Evolutionary conservation across 2,329 filamentous ascomycete genomes (phyloP), one percentile per base, ranked within the genome.

Genomic region (Exserohilum rostratum): DNA sequence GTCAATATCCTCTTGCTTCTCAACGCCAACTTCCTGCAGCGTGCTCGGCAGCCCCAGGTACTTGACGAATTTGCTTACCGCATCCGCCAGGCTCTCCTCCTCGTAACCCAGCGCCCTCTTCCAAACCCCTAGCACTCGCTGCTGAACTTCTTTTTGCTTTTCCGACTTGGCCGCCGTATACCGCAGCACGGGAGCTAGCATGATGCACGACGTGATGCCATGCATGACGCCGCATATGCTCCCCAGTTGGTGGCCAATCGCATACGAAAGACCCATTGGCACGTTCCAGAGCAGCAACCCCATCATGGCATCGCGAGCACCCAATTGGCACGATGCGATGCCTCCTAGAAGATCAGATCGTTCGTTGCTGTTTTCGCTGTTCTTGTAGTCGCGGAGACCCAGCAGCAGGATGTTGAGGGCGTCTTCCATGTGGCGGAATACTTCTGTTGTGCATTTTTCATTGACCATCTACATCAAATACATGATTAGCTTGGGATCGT

Each of bases 231-330:
- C 59, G 39, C 57, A 60, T 11, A 53, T 39, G 18, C 65, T 67
- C 6, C 62, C 62, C 3, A 67, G 52, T 46, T 66, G 62, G 38
- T 64, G 64, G 18, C 62, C 64, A 31, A 67, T 68, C 2, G 63
- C 62, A 35, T 67, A 64, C 10, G 60, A 65, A 12, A 64, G 49
- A 3, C 65, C 64, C 57, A 64, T 61, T 6, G 61, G 60, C 20
- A 67, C 46, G 22, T 37, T 55, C 50, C 58, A 65, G 6, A 57
- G 22, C 1, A 66, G 48, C 6, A 65, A 31, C 2, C 60, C 63
- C 58, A 64, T 63, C 60, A 68, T 65, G 11, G 65, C 64, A 11
- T 62, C 45, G 12, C 62, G 48, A 12, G 56, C 50, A 2, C 68
- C 68, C 18, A 69, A 17, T 38, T 65, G 64, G 17, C 64, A 69